phyloP scores from a whole-genome alignment of 176 grass and related monocot species.

The Poa pratensis region DNA sequence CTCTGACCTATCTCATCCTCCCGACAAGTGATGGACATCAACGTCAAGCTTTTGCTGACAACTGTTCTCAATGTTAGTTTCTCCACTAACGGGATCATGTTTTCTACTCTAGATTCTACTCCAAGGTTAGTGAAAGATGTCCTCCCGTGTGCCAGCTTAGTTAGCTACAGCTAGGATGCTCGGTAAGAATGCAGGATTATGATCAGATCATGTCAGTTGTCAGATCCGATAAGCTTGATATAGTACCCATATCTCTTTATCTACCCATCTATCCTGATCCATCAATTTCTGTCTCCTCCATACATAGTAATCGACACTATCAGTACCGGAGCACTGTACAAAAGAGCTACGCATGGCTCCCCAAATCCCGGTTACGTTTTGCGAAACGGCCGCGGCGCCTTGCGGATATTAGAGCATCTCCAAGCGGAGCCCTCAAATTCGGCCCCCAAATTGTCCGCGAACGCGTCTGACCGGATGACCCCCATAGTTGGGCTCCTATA shows the following conservation, averaged over 20 bases:
- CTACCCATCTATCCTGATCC: not conserved
- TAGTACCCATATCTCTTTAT: not conserved
- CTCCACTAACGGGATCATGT: too few relatives aligned
- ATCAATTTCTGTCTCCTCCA: not conserved
- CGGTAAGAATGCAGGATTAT: not conserved
- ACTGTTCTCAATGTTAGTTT: too few relatives aligned
- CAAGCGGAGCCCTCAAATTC: too few relatives aligned
- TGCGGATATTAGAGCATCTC: too few relatives aligned
- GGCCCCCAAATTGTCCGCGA: too few relatives aligned
- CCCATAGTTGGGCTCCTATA: too few relatives aligned
- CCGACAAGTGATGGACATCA: not conserved
- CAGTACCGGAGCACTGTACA: not conserved
- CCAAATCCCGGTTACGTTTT: not conserved
- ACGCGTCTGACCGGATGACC: too few relatives aligned
- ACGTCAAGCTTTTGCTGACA: not conserved
- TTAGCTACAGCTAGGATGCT: too few relatives aligned
- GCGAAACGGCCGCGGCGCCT: too few relatives aligned
- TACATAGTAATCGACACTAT: not conserved
- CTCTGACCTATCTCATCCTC: not conserved
- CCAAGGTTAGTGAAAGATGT: too few relatives aligned
- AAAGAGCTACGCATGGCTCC: not conserved
- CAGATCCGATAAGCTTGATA: not conserved
- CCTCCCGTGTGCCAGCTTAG: too few relatives aligned
- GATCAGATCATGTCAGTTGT: not conserved
- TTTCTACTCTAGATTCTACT: too few relatives aligned